These are phyloP conservation scores for Helianthus annuus DNA, from an alignment of 129 eudicot species.

Conservation along the genomic window DNA sequence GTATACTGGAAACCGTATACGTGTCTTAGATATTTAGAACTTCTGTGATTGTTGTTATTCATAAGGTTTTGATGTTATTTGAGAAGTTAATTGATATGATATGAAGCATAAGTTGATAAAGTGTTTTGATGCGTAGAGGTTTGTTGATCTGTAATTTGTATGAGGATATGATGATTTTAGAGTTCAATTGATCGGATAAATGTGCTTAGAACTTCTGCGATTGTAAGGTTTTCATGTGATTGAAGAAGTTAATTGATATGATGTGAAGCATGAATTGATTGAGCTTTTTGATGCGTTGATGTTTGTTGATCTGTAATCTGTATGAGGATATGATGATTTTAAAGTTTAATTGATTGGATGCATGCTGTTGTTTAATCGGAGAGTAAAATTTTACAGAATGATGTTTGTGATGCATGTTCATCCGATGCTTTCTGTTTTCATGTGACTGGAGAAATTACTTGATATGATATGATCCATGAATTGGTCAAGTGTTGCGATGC, in stretches of 20 bases:
- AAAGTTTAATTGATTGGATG: constrained; percentile 6
- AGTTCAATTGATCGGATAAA: neutral
- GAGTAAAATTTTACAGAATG: constrained; percentile 9
- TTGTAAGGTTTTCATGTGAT: neutral
- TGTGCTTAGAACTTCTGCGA: neutral
- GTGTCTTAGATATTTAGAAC: neutral
- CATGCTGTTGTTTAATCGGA: neutral
- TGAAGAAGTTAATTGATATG: neutral
- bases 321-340: neutral
- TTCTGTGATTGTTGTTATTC: neutral
- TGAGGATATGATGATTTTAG: neutral
- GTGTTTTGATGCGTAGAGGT: neutral
- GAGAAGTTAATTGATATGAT: neutral
- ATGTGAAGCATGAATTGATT: constrained; percentile 2
- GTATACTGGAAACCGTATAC: neutral
- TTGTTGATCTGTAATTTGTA: neutral
- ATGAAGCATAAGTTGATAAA: neutral
- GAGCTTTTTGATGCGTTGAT: neutral
- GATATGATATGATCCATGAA: constrained; percentile 6
- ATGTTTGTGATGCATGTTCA: constrained; percentile 10
- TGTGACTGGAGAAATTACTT: neutral
- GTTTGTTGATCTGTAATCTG: neutral
- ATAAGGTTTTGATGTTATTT: neutral
- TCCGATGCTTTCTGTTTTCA: neutral
- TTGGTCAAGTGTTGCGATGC: neutral